Evolutionary conservation across 805 yeast genomes (phyloP), one percentile per base, ranked within the genome.

Genomic region (Saccharomycopsis fermentans): DNA sequence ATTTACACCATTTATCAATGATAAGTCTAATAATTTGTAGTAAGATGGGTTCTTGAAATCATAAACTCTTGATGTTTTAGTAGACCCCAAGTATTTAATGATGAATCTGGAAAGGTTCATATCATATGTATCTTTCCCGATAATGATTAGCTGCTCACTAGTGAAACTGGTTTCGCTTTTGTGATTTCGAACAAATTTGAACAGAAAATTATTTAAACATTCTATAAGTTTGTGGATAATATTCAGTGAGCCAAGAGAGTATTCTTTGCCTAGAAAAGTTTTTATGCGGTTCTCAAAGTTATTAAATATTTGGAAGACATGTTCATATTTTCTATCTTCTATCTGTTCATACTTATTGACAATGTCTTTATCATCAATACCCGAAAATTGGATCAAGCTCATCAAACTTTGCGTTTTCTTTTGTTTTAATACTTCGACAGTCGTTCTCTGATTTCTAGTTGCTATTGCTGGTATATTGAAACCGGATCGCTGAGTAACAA

Each of bases 1-100:
- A 29, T 58, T 53, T 16, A 26, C n/a, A 14, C 24, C n/a, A 21
- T 58, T 58, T 24, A 58, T 58, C 21, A 58, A 39, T 9, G 55
- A 43, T 19, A 16, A 37, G 32, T 58, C 60, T 14, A 54, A 54
- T 27, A 50, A 19, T 19, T 53, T 50, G 52, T 58, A 27, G 8
- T 32, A 43, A 3, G 48, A 21, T 14, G 60, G 60, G 29, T 47
- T 47, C 9, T 34, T 27, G 35, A 58, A 58, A 37, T 54, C 40
- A 36, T 58, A 58, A 24, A 55, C 52, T 34, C 56, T 57, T 14
- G 57, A 43, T 5, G 26, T 21, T 24, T 32, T 48, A 17, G 47
- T 14, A 8, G 29, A 24, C 35, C 55, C 40, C 8, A 24, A 32
- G 32, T 43, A 47, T 6, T 17, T 39, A 5, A 54, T n/a, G 19